Percentiles rank a stretch among this genome's conserved stretches.
Evolutionary conservation across 1,139 yeast species (phyloP).

Genomic region (Saccharomycopsis hybrid): DNA sequence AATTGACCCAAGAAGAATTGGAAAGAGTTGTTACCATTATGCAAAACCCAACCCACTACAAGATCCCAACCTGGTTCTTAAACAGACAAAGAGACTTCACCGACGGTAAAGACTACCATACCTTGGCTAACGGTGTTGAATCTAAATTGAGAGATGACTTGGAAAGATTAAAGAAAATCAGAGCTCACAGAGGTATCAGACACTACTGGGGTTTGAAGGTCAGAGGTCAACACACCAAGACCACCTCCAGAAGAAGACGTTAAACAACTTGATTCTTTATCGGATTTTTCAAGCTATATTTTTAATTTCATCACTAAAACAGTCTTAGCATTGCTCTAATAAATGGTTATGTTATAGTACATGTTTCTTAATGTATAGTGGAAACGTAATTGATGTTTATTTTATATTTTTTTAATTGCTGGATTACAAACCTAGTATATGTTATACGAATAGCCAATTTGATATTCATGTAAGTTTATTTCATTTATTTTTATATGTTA

Average conservation of each 20-base stretch:
- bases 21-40: slow-evolving; percentile 99
- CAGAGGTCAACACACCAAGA: slow-evolving; percentile 99
- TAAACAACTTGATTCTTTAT: slow-evolving; percentile 8
- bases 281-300: slow-evolving; percentile 4
- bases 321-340: slow-evolving; percentile 1
- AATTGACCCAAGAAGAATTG: slow-evolving; percentile 98
- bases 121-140: slow-evolving; percentile 97
- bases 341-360: too few species aligned
- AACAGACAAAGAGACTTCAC: slow-evolving; percentile 99
- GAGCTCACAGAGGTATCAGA: slow-evolving; percentile 99
- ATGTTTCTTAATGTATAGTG: too few species aligned
- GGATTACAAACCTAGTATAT: too few species aligned
- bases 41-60: slow-evolving; percentile 99
- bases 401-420: too few species aligned
- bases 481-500: too few species aligned
- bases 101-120: slow-evolving; percentile 99
- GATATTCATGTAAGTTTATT: too few species aligned
- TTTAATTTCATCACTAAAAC: slow-evolving; percentile 3
- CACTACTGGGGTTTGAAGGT: slow-evolving; percentile 98
- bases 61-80: slow-evolving; percentile 99
- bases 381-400: too few species aligned
- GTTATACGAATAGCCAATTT: too few species aligned
- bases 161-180: slow-evolving; percentile 99
- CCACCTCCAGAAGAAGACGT: slow-evolving; percentile 76
- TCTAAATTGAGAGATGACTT: slow-evolving; percentile 99